These are phyloP conservation scores for Penicillium olsonii DNA, from an alignment of 2,329 filamentous ascomycete genomes.

Conservation along the genomic window DNA sequence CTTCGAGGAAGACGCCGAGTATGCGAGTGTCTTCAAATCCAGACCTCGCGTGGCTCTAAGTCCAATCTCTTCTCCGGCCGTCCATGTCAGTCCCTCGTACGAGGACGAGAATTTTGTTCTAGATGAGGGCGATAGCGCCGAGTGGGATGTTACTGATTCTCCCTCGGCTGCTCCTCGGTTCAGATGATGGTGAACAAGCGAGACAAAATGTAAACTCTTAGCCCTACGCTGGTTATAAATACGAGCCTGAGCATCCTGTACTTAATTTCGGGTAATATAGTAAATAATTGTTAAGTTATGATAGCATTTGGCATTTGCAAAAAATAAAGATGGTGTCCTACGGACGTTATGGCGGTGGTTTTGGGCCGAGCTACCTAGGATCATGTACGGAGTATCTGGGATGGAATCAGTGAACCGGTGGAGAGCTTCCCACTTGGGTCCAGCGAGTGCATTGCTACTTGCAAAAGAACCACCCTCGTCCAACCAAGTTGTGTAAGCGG, in stretches of 20 bases:
- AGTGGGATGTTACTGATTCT: conserved; percentile 22
- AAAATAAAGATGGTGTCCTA: no score
- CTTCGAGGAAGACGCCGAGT: conserved; percentile 70
- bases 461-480: no score
- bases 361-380: no score
- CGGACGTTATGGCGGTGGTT: no score
- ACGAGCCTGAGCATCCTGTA: background rate
- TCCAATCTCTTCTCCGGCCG: conserved; percentile 54
- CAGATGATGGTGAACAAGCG: conserved; percentile 6
- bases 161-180: conserved; percentile 20
- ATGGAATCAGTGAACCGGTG: no score
- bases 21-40: conserved; percentile 81
- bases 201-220: background rate
- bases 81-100: conserved; percentile 35
- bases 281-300: background rate
- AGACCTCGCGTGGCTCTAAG: conserved; percentile 78
- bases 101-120: conserved; percentile 23
- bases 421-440: no score
- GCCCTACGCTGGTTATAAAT: background rate
- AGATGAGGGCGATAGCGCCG: conserved; percentile 18
- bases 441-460: no score
- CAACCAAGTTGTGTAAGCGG: no score
- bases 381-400: no score
- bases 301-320: no score
- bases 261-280: background rate